These are phyloP conservation scores for Phlebiopsis flavidoalba DNA, from an alignment of 768 basidiomycete species.

Conservation along the genomic window DNA sequence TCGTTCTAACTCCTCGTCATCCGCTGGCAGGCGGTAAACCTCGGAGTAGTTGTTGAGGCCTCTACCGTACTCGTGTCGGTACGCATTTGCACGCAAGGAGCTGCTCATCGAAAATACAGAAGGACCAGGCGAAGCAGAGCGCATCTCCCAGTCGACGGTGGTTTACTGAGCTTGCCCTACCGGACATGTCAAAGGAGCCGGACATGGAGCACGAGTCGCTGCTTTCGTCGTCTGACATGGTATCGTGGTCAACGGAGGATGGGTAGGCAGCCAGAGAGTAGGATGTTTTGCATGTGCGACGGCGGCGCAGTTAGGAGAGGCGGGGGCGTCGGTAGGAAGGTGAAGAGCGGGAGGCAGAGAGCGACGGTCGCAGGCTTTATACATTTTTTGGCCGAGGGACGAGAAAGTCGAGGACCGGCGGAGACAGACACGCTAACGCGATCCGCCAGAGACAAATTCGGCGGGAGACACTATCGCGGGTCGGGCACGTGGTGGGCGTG, in stretches of 20 bases:
- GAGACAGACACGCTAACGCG: neutral
- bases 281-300: neutral
- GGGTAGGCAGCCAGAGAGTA: neutral
- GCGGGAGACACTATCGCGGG: neutral
- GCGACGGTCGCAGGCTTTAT: neutral
- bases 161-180: constrained; percentile 46
- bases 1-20: constrained; percentile 69
- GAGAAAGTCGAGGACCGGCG: neutral
- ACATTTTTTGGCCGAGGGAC: neutral
- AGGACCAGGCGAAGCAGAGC: constrained; percentile 59
- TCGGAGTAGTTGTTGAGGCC: constrained; percentile 75
- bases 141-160: constrained; percentile 49
- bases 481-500: neutral
- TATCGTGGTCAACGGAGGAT: neutral
- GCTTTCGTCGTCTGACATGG: constrained; percentile 39
- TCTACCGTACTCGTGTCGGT: constrained; percentile 64
- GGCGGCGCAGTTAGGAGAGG: neutral
- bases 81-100: constrained; percentile 53
- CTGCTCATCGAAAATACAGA: constrained; percentile 68
- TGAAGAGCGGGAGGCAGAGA: neutral
- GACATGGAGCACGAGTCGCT: constrained; percentile 38
- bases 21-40: constrained; percentile 72
- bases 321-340: neutral
- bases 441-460: neutral
- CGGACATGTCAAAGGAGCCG: constrained; percentile 30